Evolutionary conservation across 139 green algal genomes (phyloP).

Genomic region (Tetratostichococcus sp.): DNA sequence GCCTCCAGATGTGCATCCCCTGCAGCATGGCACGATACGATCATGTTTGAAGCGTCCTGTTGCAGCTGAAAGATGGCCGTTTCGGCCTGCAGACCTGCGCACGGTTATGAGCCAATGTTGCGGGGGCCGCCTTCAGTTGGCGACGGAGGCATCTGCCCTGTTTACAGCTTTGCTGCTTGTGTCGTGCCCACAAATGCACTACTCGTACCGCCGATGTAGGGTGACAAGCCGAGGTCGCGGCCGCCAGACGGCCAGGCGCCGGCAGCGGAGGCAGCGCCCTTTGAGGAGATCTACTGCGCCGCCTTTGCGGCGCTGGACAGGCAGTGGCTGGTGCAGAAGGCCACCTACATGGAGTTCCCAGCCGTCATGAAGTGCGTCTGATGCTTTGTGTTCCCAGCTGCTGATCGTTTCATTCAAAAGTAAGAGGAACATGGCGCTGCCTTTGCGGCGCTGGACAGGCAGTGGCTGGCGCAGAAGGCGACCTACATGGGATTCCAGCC

Average conservation of each 20-base stretch:
- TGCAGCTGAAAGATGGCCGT: too few species aligned
- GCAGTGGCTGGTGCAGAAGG: slow-evolving; percentile 37
- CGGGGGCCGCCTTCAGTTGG: too few species aligned
- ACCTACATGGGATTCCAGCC: slow-evolving; percentile 64
- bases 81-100: too few species aligned
- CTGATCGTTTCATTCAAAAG: too few species aligned
- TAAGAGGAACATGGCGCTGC: slow-evolving; percentile 52
- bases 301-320: slow-evolving; percentile 58
- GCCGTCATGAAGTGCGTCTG: slow-evolving; percentile 30
- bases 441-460: slow-evolving; percentile 56
- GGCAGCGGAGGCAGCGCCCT: slow-evolving; percentile 18
- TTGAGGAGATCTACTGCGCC: slow-evolving; percentile 59
- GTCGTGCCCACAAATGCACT: not conserved
- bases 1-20: too few species aligned
- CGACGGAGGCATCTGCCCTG: too few species aligned
- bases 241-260: not conserved
- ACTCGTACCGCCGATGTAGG: not conserved
- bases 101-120: too few species aligned
- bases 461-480: slow-evolving; percentile 38
- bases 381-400: too few species aligned
- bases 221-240: not conserved
- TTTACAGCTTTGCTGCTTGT: too few species aligned
- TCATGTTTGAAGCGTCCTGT: too few species aligned
- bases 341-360: slow-evolving; percentile 67
- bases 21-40: too few species aligned